These are phyloP conservation scores for Stemphylium beticola DNA, from an alignment of 2,329 filamentous ascomycete genomes.

Conservation along the genomic window DNA sequence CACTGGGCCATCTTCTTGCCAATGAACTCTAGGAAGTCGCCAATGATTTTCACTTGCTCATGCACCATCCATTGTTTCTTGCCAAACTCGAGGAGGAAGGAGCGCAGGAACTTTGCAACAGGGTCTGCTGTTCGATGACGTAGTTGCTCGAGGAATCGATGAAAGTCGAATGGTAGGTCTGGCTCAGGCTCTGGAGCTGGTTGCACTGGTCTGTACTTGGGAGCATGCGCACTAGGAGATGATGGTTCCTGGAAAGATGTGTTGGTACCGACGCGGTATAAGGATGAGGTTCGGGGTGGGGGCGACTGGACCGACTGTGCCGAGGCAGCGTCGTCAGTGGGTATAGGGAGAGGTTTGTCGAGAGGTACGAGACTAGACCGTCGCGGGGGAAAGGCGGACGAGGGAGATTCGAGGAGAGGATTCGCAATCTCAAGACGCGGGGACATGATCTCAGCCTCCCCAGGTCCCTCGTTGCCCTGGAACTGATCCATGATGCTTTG, in stretches of 20 bases:
- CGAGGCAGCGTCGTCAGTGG: slow-evolving; percentile 29
- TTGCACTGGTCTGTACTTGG: slow-evolving; percentile 64
- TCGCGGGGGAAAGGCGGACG: slow-evolving; percentile 74
- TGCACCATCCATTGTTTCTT: slow-evolving; percentile 99
- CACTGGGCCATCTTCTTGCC: slow-evolving; percentile 98
- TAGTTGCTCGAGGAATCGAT: slow-evolving; percentile 93
- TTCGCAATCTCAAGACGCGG: slow-evolving; percentile 83
- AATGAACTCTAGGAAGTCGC: slow-evolving; percentile 95
- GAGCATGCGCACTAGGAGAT: slow-evolving; percentile 43
- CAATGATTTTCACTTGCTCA: slow-evolving; percentile 98
- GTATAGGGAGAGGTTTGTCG: slow-evolving; percentile 50
- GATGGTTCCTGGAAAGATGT: slow-evolving; percentile 39
- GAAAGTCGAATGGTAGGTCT: slow-evolving; percentile 91
- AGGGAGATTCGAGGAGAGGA: slow-evolving; percentile 70
- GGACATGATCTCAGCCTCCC: slow-evolving; percentile 87
- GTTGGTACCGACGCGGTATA: slow-evolving; percentile 41
- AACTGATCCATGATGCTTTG: slow-evolving; percentile 99
- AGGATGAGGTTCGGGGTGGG: slow-evolving; percentile 43
- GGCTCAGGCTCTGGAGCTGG: slow-evolving; percentile 70
- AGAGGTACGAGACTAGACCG: slow-evolving; percentile 84
- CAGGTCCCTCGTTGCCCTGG: slow-evolving; percentile 72
- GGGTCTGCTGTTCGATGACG: slow-evolving; percentile 98
- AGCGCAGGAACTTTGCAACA: slow-evolving; percentile 92
- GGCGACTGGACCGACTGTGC: slow-evolving; percentile 37
- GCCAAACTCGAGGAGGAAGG: slow-evolving; percentile 90